Conservation (phyloP, 2,329 filamentous ascomycete species). For the Curvularia lunata region DNA sequence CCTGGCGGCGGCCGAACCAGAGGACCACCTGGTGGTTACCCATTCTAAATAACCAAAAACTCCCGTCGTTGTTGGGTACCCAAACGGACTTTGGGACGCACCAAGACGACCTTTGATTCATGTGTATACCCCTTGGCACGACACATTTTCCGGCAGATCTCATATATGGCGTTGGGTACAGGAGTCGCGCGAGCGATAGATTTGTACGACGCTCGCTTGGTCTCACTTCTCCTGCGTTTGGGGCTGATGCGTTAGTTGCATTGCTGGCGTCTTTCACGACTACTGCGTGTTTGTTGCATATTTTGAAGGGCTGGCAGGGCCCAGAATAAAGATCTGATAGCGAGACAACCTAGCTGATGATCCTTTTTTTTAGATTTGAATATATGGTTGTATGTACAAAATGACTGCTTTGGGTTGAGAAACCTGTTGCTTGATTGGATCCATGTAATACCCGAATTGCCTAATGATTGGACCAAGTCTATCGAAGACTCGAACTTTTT, state of each 20-base stretch:
- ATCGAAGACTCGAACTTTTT: neutral
- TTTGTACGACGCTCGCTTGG: neutral
- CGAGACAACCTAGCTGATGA: conserved; percentile 1
- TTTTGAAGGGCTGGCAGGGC: neutral
- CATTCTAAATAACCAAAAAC: conserved; percentile 23
- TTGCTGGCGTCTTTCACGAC: conserved; percentile 6
- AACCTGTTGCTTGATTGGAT: neutral
- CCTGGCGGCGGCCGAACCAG: conserved; percentile 42
- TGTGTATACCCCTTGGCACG: conserved; percentile 11
- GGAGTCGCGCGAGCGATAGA: conserved; percentile 5
- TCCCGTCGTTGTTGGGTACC: neutral
- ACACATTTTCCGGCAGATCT: conserved; percentile 6
- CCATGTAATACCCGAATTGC: neutral
- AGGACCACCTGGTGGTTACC: conserved; percentile 44
- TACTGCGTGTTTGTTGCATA: conserved; percentile 1
- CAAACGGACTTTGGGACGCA: neutral
- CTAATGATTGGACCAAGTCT: no score
- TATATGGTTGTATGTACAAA: neutral
- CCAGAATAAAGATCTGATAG: neutral
- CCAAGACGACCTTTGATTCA: conserved; percentile 8
- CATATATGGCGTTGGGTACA: conserved; percentile 11
- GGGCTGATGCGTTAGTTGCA: conserved; percentile 5
- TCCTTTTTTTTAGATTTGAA: neutral
- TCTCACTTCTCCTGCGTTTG: conserved; percentile 3
- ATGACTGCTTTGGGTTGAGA: neutral